phyloP scores from a whole-genome alignment of 2,329 filamentous ascomycete species.

The Xylariomycetidae sp. region DNA sequence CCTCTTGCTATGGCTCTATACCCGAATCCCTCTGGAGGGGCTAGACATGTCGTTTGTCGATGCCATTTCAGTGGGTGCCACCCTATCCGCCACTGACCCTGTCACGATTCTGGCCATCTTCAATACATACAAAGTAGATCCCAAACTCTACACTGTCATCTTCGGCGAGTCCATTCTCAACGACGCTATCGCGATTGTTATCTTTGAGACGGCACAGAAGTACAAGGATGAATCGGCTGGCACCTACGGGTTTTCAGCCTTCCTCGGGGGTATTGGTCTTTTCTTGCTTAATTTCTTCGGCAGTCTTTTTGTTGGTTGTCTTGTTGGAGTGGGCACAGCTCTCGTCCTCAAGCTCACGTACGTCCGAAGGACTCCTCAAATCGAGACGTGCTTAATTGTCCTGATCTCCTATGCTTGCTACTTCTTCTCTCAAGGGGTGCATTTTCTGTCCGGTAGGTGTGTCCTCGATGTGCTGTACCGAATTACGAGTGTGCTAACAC shows the following conservation, averaged over 20 bases:
- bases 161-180: constrained; percentile 98
- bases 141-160: constrained; percentile 96
- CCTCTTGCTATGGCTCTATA: constrained; percentile 83
- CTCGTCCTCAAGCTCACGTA: constrained; percentile 92
- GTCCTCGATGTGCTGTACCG: constrained; percentile 24
- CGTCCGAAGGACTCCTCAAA: constrained; percentile 87
- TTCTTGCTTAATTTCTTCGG: constrained; percentile 97
- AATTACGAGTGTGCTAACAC: constrained; percentile 3
- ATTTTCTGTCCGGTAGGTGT: constrained; percentile 95
- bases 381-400: constrained; percentile 91
- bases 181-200: constrained; percentile 95
- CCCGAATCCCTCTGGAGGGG: constrained; percentile 78
- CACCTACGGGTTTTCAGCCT: constrained; percentile 70
- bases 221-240: constrained; percentile 74
- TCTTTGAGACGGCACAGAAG: constrained; percentile 95
- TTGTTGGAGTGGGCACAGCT: constrained; percentile 83
- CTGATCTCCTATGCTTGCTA: constrained; percentile 95
- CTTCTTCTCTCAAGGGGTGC: constrained; percentile 93
- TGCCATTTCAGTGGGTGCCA: constrained; percentile 93
- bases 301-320: constrained; percentile 81
- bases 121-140: constrained; percentile 98
- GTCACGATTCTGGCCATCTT: constrained; percentile 98
- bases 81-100: constrained; percentile 91
- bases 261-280: constrained; percentile 88
- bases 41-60: constrained; percentile 88